Base-by-base conservation (phyloP, 495 filamentous ascomycete species). In the Tuber magnatum region DNA sequence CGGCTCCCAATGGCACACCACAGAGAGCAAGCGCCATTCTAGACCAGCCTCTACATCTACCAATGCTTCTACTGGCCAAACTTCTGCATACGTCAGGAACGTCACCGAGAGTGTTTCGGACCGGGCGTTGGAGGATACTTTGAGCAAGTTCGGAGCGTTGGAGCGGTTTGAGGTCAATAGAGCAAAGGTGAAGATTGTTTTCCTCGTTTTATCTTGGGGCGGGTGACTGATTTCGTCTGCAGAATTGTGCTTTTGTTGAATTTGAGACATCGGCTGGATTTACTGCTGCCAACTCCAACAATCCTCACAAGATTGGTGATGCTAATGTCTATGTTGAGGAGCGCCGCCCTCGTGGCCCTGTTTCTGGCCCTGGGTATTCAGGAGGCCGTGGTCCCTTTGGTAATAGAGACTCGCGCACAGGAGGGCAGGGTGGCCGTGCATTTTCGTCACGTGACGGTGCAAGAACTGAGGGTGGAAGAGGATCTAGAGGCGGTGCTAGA, bases 241-340 rank as follows among this genome's bases (percentile, higher is more conserved):
- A 97, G 96, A 97, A 94, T 86, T 97, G 93, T 82, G 96, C 95
- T 41, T 97, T 97, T 82, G 92, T 97, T 76, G 96, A 99, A 82
- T 99, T 96, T 82, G 90, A 89, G 79, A 92, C 91, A 56, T 81
- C 88, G 69, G 87, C 92, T 69, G 93, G 88, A 35, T 97, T 94
- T 83, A 86, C 90, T 78, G 91, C 92, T 76, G 95, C 95, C 39
- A 87, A 93, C 56, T 88, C 88, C 74, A 92, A 90, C 74, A 98
- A 95, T 86, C 94, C 96, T 16, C 93, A 95, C 85, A 87, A 88
- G 69, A 89, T 99, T 72, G 91, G 89, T 73, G 90, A 88, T 81
- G 92, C 96, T 84, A 90, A 89, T 79, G 89, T 99, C 79, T 84
- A 87, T 73, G 92, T 99, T 42, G 96, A 98, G 84, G 92, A 94